Base-by-base conservation (phyloP, 805 yeast genomes). In the Yueomyces sinensis region DNA sequence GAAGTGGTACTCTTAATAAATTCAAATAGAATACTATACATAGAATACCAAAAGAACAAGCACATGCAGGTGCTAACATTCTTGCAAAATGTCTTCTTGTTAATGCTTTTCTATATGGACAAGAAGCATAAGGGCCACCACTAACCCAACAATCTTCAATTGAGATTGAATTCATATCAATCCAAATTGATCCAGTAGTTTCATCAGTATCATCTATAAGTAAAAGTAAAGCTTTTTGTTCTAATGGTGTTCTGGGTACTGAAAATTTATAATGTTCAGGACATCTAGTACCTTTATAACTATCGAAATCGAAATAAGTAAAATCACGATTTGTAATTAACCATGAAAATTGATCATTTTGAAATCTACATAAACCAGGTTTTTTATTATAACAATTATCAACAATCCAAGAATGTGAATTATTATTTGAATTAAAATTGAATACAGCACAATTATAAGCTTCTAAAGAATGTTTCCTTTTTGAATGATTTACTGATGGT, bases 71-170 rank as follows among this genome's bases (percentile, higher is more conserved):
- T 0, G 79, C 68, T 17, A 84, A 58, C 68, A 78, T 68, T 23
- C 68, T 64, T 0, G 72, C 70, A 41, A 82, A 76, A 33, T 70
- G 71, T 34, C 73, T 63, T 23, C 62, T 60, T 4, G 76, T 63
- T 9, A 74, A 64, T 1, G 68, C 66, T 31, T 61, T 62, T 37
- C 70, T 72, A 50, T 86, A 86, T 0, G 96, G 95, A 51, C 97
- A 87, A 23, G 59, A 50, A 0, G 89, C 77, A 40, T 71, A 65
- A 0, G 83, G 72, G 0, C 94, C 95, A 1, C 94, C 95, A 11
- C 70, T 55, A 4, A 86, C 86, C 87, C 91, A 89, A 49, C 97
- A 87, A 36, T 74, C 70, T 3, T 67, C 58, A 16, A 76, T 74
- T 1, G 82, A 70, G 17, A 89, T 65, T 14, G 87, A 82, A 50